These are phyloP conservation scores for Vitis rotundifolia DNA, from an alignment of 164 flowering plant species.

Conservation along the genomic window DNA sequence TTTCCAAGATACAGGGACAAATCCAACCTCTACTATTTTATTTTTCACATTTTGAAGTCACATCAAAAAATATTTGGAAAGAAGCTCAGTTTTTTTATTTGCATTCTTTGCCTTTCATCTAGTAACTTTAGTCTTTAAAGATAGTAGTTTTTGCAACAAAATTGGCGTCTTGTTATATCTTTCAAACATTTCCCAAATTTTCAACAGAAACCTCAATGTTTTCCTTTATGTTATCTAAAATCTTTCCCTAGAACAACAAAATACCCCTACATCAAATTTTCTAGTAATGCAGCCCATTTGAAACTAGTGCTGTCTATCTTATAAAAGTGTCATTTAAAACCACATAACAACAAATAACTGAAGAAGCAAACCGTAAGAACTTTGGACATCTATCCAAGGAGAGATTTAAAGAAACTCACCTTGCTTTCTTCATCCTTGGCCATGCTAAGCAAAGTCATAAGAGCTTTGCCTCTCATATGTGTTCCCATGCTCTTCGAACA, in stretches of 20 bases:
- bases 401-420: constrained; percentile 28
- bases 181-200: background rate
- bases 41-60: too few relatives aligned
- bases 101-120: too few relatives aligned
- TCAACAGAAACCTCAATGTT: background rate
- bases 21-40: too few relatives aligned
- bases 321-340: background rate
- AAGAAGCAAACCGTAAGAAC: background rate
- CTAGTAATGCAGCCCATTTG: background rate
- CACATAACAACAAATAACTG: background rate
- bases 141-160: too few relatives aligned
- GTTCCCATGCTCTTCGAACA: constrained; percentile 44
- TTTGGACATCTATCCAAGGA: constrained; percentile 2
- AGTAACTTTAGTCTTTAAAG: too few relatives aligned
- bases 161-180: background rate
- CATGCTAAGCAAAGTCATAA: constrained; percentile 48
- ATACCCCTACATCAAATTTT: background rate
- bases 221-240: background rate
- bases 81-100: too few relatives aligned
- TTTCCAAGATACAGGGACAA: too few relatives aligned
- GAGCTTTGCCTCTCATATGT: constrained; percentile 45
- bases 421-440: constrained; percentile 67
- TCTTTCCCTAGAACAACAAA: background rate
- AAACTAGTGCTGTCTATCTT: background rate
- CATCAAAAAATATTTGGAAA: too few relatives aligned